Conservation (phyloP, 2,329 filamentous ascomycete species). For the Calonectria montana region DNA sequence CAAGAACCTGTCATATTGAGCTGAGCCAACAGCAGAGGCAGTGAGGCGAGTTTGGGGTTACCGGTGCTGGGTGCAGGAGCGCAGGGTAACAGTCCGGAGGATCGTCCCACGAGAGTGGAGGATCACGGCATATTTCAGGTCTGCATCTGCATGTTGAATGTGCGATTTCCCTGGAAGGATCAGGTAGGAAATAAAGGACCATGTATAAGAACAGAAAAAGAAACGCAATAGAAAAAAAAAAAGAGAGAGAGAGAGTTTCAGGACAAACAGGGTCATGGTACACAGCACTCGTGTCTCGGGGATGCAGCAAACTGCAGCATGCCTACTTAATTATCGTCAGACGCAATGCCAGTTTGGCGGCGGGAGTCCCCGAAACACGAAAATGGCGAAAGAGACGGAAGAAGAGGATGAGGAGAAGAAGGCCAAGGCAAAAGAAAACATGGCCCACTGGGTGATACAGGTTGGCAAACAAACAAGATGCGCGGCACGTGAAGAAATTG, state of each 20-base stretch:
- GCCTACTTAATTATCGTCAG: neutral
- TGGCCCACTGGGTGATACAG: neutral
- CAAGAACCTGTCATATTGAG: neutral
- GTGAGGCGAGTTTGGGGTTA: neutral
- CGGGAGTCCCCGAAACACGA: neutral
- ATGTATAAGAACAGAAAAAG: neutral
- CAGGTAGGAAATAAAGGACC: neutral
- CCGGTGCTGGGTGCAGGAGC: neutral
- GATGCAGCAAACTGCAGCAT: neutral
- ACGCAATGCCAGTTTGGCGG: neutral
- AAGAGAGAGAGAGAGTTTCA: neutral
- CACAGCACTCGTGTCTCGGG: neutral
- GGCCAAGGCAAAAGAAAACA: neutral
- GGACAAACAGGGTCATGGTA: neutral
- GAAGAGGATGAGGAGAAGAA: neutral
- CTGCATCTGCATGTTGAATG: neutral
- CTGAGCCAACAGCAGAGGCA: neutral
- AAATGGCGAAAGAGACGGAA: neutral
- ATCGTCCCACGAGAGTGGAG: neutral
- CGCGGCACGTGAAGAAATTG: neutral
- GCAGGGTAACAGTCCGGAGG: neutral
- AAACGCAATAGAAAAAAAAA: neutral
- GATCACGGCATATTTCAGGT: neutral
- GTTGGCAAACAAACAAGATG: neutral
- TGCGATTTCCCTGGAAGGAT: neutral